A percentile compares a stretch with the other conserved stretches of the same genome.
phyloP scores from a whole-genome alignment of 345 rosid species.

The Hibiscus syriacus region DNA sequence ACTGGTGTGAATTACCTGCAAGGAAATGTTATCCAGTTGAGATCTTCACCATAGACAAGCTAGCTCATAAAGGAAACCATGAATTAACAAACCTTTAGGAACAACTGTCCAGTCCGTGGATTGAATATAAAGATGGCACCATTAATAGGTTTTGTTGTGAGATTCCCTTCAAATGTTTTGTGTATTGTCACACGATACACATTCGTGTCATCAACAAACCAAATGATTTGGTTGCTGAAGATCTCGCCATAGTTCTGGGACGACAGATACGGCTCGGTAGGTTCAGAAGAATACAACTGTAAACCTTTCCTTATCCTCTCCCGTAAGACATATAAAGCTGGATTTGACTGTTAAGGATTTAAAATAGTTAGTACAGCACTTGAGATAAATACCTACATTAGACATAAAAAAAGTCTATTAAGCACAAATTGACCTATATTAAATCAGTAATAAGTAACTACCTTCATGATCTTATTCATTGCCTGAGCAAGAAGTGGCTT shows the following conservation, averaged over 20 bases:
- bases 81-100: constrained; percentile 60
- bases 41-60: neutral
- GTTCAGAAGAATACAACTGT: constrained; percentile 98
- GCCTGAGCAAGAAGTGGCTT: constrained; percentile 97
- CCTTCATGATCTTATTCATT: constrained; percentile 99
- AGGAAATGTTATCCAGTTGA: neutral
- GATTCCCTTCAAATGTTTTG: constrained; percentile 98
- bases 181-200: constrained; percentile 99
- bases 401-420: neutral
- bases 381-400: neutral
- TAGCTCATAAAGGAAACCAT: neutral
- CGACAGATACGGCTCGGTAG: constrained; percentile 96
- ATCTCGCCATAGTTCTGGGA: constrained; percentile 99
- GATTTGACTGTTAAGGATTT: constrained; percentile 65
- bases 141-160: constrained; percentile 95
- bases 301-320: constrained; percentile 98
- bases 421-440: neutral
- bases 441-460: constrained; percentile 14
- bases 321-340: constrained; percentile 87
- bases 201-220: constrained; percentile 99
- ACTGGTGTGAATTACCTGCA: constrained; percentile 94
- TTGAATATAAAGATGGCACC: constrained; percentile 96
- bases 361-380: constrained; percentile 8
- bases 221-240: constrained; percentile 97
- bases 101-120: constrained; percentile 96